phyloP scores from a whole-genome alignment of 345 rosid species.

The Lepidium sativum region DNA sequence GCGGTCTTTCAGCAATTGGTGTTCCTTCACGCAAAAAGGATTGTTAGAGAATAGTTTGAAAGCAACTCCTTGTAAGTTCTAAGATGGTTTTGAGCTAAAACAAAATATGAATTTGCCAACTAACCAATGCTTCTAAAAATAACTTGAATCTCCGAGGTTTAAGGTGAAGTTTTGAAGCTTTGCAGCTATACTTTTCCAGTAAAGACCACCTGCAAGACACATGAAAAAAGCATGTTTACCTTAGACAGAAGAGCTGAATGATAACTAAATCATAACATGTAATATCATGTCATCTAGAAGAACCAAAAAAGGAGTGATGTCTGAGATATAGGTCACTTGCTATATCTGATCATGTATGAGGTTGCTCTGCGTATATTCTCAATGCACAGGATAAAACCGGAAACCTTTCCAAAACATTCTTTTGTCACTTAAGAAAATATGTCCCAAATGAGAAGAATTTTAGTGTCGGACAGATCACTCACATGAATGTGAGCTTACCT shows the following conservation, averaged over 20 bases:
- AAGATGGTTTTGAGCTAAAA: constrained; percentile 6
- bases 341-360: constrained; percentile 5
- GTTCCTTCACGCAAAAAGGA: constrained; percentile 54
- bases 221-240: not conserved
- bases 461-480: not conserved
- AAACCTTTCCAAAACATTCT: not conserved
- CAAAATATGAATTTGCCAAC: constrained; percentile 26
- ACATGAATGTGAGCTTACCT: not conserved
- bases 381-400: not conserved
- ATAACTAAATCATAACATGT: not conserved
- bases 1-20: constrained; percentile 88
- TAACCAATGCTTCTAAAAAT: constrained; percentile 93
- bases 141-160: constrained; percentile 94
- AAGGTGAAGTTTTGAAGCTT: constrained; percentile 97
- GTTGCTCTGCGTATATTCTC: not conserved
- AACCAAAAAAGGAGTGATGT: not conserved
- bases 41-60: constrained; percentile 22
- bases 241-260: not conserved
- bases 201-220: constrained; percentile 85
- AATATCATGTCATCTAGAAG: not conserved
- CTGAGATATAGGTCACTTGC: not conserved
- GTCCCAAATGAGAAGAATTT: not conserved
- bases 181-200: constrained; percentile 94
- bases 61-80: constrained; percentile 12
- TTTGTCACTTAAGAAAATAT: not conserved